These are phyloP conservation scores for Pseudocercospora cruenta DNA, from an alignment of 2,329 filamentous ascomycete genomes.

Conservation along the genomic window DNA sequence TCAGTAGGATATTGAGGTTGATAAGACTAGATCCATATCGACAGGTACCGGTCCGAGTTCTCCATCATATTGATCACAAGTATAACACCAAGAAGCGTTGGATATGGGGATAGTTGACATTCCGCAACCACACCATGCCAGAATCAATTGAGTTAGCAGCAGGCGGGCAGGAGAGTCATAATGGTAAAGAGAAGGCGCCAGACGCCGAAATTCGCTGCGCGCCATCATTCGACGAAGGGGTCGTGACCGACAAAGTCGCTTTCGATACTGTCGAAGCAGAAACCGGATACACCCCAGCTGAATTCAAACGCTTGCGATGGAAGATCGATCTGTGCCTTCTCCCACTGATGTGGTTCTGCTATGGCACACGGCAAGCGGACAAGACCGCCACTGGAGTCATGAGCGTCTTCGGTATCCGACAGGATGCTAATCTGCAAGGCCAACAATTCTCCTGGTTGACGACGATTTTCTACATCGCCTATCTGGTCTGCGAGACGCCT, in stretches of 20 bases:
- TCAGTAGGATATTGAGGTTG: not conserved
- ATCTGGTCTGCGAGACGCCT: constrained; percentile 17
- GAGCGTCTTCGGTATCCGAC: constrained; percentile 16
- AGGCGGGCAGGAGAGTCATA: not conserved
- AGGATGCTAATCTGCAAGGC: constrained; percentile 16
- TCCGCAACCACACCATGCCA: not conserved
- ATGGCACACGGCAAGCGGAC: constrained; percentile 53
- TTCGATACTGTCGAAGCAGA: constrained; percentile 17
- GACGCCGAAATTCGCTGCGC: not conserved
- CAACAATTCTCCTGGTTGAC: constrained; percentile 20
- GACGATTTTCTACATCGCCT: constrained; percentile 22
- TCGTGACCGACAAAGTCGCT: constrained; percentile 12
- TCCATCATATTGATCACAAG: not conserved
- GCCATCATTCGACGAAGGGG: constrained; percentile 8
- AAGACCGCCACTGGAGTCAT: constrained; percentile 39
- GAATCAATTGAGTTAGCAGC: not conserved
- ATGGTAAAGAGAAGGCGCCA: not conserved
- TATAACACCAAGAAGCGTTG: not conserved
- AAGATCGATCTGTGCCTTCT: constrained; percentile 50
- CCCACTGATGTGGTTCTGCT: constrained; percentile 52
- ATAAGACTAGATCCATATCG: not conserved
- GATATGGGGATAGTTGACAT: not conserved
- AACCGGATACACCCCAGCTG: constrained; percentile 7
- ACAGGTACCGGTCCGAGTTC: not conserved
- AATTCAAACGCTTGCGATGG: constrained; percentile 17